Base-by-base conservation (phyloP, 1,284 basidiomycete species). In the Puccinia sorghi region DNA sequence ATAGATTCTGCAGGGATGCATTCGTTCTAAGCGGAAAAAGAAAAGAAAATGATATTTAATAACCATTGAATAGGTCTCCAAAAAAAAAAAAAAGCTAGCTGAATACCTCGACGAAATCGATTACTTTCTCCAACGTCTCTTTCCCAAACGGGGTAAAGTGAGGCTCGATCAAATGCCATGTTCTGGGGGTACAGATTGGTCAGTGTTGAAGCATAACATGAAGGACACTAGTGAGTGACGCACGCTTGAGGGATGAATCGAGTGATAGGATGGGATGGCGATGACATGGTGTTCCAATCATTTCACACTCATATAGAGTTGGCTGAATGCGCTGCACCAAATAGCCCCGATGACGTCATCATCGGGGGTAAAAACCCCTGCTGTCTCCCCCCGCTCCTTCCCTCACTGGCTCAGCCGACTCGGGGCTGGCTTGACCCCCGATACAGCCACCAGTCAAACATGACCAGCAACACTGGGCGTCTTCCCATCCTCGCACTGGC, bases 121-220 rank as follows among this genome's bases (percentile, higher is more conserved):
- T 89, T 77, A 98, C 88, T 83, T 91, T 94, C 71, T 89, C 87
- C 64, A 98, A 88, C 6, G 90, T 91, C 82, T 94, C 90, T 86
- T 94, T 95, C 52, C 90, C 96, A 82, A 89, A 92, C 13, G 90
- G 88, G 7, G 92, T 92, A 88, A 98, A 64, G 52, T 71, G 69
- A 92, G 86, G 92, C 93, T 87, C 93, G 39, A 78, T 64, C 20
- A 79, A 70, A 27, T 64, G 25, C 66, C 67, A 80, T 54, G 76
- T 64, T 52, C 76, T 79, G 22, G 15, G n/a, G 46, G 11, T 43
- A 4, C 11, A 61, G 39, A 17, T 48, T 12, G 3, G 22, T 67
- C 46, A 50, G 46, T 25, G 13, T 25, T 20, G 0, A 25, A 15
- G 4, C 46, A 25, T 25, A 27, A 4, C 27, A 15, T 25, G 37